Percentiles rank a stretch among this genome's conserved stretches.
Evolutionary conservation across 83 land plant species (phyloP).

Genomic region (Picea abies): DNA sequence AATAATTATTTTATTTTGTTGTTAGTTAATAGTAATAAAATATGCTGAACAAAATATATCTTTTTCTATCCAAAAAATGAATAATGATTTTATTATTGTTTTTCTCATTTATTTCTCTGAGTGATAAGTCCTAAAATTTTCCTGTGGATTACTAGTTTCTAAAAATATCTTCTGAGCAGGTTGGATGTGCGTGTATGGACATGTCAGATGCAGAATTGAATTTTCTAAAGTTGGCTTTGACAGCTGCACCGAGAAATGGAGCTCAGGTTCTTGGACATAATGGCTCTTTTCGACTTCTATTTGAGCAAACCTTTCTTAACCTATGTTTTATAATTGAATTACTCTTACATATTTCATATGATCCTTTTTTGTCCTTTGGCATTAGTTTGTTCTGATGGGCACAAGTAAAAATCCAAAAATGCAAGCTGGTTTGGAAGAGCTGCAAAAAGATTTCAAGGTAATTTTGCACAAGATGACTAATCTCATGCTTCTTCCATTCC

Average conservation of each 20-base stretch:
- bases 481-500: background rate
- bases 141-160: background rate
- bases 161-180: conserved; percentile 1
- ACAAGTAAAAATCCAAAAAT: conserved; percentile 1
- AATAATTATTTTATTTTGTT: background rate
- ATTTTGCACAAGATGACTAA: background rate
- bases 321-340: background rate
- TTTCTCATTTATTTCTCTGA: conserved; percentile 3
- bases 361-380: background rate
- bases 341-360: background rate
- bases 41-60: background rate
- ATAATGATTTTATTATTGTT: background rate
- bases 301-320: background rate
- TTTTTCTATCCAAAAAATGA: background rate
- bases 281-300: background rate
- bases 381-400: conserved; percentile 17
- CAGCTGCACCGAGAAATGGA: background rate
- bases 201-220: conserved; percentile 8
- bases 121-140: background rate
- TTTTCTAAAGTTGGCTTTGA: background rate
- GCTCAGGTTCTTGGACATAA: conserved; percentile 12
- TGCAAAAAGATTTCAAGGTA: conserved; percentile 7
- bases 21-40: background rate
- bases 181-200: conserved; percentile 15
- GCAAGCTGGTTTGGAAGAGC: conserved; percentile 10